Conservation (phyloP, 1,284 basidiomycete genomes). For the Moesziomyces aphidis region DNA sequence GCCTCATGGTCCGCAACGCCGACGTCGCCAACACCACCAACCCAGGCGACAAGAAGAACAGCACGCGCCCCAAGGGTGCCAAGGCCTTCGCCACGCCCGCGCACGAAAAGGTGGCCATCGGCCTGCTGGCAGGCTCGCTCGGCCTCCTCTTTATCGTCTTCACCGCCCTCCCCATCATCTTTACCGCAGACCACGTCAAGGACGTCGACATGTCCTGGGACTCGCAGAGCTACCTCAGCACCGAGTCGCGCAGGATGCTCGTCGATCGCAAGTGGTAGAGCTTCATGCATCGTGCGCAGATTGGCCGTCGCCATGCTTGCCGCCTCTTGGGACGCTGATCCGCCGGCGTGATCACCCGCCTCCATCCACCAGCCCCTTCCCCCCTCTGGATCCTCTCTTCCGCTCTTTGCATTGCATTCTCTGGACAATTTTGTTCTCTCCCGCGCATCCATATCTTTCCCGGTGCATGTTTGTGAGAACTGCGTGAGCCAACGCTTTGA, state of each 20-base stretch:
- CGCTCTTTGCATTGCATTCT: background rate
- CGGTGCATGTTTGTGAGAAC: background rate
- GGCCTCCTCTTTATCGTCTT: slow-evolving; percentile 49
- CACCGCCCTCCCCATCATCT: slow-evolving; percentile 57
- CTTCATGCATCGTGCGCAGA: background rate
- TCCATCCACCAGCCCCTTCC: background rate
- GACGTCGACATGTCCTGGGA: slow-evolving; percentile 39
- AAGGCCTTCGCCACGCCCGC: slow-evolving; percentile 61
- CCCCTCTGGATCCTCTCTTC: background rate
- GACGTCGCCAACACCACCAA: slow-evolving; percentile 48
- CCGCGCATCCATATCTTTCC: background rate
- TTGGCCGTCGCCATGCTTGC: background rate
- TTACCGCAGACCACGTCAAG: slow-evolving; percentile 48
- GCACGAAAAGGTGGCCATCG: slow-evolving; percentile 58
- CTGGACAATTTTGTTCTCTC: background rate
- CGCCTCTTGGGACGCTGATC: background rate
- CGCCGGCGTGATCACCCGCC: no score
- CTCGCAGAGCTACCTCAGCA: slow-evolving; percentile 44
- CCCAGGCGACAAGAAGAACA: slow-evolving; percentile 47
- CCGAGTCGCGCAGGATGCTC: slow-evolving; percentile 43
- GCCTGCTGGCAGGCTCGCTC: slow-evolving; percentile 53
- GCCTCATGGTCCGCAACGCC: slow-evolving; percentile 31
- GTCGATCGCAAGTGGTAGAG: slow-evolving; percentile 51
- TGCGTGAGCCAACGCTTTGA: background rate
- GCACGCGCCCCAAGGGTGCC: slow-evolving; percentile 17